A percentile compares a stretch with the other conserved stretches of the same genome.
Conservation (phyloP, 2,329 filamentous ascomycete genomes). For the Aspergillus felis region DNA sequence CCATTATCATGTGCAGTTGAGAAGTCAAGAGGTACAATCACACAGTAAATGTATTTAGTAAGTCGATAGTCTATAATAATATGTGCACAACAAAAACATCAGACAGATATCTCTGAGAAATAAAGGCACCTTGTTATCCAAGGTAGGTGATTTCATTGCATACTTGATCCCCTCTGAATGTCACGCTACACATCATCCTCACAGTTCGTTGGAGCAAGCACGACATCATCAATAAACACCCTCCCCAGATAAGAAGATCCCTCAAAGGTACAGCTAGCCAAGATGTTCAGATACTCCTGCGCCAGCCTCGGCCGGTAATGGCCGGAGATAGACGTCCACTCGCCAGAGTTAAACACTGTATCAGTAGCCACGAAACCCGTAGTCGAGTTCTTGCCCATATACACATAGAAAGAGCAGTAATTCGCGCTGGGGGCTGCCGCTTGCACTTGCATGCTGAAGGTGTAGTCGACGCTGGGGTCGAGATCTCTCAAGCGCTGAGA, state of each 20-base stretch:
- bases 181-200: too few relatives aligned
- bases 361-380: conserved; percentile 8
- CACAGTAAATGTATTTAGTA: too few relatives aligned
- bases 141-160: too few relatives aligned
- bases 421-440: conserved; percentile 4
- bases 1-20: too few relatives aligned
- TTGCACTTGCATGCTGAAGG: conserved; percentile 14
- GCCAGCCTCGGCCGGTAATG: conserved; percentile 11
- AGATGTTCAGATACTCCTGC: conserved; percentile 13
- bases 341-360: conserved; percentile 6
- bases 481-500: conserved; percentile 16
- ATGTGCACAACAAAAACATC: too few relatives aligned
- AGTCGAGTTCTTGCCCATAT: conserved; percentile 16
- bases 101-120: too few relatives aligned
- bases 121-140: too few relatives aligned
- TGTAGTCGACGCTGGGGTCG: conserved; percentile 11
- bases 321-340: conserved; percentile 17
- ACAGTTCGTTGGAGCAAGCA: neutral
- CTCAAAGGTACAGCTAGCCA: conserved; percentile 14
- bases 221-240: conserved; percentile 22
- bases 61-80: too few relatives aligned
- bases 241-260: conserved; percentile 13
- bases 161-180: too few relatives aligned
- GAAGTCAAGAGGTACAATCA: too few relatives aligned
- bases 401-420: conserved; percentile 16